Base-by-base conservation (phyloP, 108 stramenopile genomes). In the Skeletonema grethae region DNA sequence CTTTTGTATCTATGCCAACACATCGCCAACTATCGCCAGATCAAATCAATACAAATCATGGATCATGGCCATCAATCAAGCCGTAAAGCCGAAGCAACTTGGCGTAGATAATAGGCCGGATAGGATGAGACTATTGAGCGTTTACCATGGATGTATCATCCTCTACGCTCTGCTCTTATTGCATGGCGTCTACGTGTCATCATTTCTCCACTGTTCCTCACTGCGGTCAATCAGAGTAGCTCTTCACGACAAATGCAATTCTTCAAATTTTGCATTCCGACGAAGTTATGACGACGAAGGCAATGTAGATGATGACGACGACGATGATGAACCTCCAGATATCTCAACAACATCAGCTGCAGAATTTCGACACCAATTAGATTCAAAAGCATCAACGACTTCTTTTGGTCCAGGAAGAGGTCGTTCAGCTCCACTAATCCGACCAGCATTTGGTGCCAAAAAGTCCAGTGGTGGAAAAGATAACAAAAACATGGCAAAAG, bases 361-460 rank as follows among this genome's bases (percentile, higher is more conserved):
- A 35, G 69, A 64, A 28, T 65, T 80, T 55, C 45, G 29, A 61
- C 30, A 61, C 30, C 3, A 64, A 60, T 22, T 28, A 56, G 53
- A 65, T 74, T 64, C 63, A 74, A 55, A 56, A 46, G 58, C 30
- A 36, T 28, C 24, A 58, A 57, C 24, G 18, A 36, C 55, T 50
- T 18, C 24, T 35, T 79, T 68, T 69, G 83, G 83, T 2, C 63
- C 72, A 35, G 59, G 63, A 46, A 25, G 60, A 38, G 86, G 84
- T 7, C 77, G 79, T 45, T 83, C 87, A 4, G 39, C 71, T 57
- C 88, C 88, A 8, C 65, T 60, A 8, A 67, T 76, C 48, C 77
- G 88, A 24, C 80, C 82, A 64, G 84, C 86, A 39, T 85, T 86
- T 72, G 85, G 86, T 36, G 73, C 63, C 32, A 84, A 83, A n/a